These are phyloP conservation scores for Cucumis melo DNA, from an alignment of 306 rosid species.

Conservation along the genomic window DNA sequence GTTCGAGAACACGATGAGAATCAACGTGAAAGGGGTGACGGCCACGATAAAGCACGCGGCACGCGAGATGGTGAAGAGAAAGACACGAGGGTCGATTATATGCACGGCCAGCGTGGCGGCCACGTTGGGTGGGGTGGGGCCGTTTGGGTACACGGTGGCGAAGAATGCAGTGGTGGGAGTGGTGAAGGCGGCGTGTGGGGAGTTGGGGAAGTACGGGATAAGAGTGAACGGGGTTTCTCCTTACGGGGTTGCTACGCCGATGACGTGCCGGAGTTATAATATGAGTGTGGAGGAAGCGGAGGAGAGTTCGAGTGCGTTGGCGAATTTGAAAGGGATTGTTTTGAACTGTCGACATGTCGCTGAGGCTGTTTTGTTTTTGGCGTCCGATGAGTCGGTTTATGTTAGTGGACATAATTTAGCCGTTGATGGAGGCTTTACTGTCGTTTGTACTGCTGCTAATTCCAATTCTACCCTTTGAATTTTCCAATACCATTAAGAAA, in stretches of 20 bases:
- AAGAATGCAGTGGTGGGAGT: constrained; percentile 67
- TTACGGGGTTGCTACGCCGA: constrained; percentile 72
- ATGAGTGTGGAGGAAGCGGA: constrained; percentile 40
- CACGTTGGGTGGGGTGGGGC: constrained; percentile 49
- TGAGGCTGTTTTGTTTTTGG: constrained; percentile 76
- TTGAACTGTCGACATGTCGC: constrained; percentile 62
- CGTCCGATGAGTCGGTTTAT: constrained; percentile 58
- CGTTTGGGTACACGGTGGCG: constrained; percentile 46
- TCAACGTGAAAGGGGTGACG: constrained; percentile 59
- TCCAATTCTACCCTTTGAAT: neutral
- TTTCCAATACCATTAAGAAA: neutral
- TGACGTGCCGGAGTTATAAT: constrained; percentile 38
- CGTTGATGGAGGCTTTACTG: constrained; percentile 74
- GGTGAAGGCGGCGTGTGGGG: constrained; percentile 52
- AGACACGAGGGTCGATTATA: constrained; percentile 47
- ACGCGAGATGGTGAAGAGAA: constrained; percentile 50
- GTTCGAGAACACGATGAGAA: constrained; percentile 47
- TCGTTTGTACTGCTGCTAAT: constrained; percentile 22
- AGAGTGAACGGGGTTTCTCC: constrained; percentile 78
- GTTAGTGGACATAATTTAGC: constrained; percentile 73
- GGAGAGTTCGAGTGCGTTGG: constrained; percentile 17
- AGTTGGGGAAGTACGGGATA: constrained; percentile 67
- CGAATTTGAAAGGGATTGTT: constrained; percentile 58
- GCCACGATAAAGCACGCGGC: constrained; percentile 55
- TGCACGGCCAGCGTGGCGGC: constrained; percentile 77